Conservation (phyloP, 2,329 filamentous ascomycete species). For the Xenosphaeropsis pyriputrescens region DNA sequence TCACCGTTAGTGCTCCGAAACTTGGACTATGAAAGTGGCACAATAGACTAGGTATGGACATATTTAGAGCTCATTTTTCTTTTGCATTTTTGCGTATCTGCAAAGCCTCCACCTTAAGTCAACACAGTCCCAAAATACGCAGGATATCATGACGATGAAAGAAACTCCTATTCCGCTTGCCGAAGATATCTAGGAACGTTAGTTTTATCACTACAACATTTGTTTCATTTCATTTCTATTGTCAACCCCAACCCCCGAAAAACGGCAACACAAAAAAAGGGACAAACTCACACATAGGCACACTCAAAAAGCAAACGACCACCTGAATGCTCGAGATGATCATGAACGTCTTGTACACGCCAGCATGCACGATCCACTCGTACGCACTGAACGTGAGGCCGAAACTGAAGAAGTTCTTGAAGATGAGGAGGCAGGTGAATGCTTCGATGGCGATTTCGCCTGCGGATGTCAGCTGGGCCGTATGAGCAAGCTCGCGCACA, state of each 20-base stretch:
- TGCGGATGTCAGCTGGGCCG: constrained; percentile 15
- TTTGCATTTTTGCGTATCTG: too few relatives aligned
- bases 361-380: constrained; percentile 59
- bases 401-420: constrained; percentile 92
- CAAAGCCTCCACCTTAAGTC: too few relatives aligned
- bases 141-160: constrained; percentile 65
- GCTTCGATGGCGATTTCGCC: constrained; percentile 73
- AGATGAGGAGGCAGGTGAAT: constrained; percentile 80
- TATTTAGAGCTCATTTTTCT: too few relatives aligned
- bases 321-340: constrained; percentile 65
- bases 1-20: too few relatives aligned
- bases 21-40: too few relatives aligned
- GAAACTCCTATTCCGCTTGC: constrained; percentile 63
- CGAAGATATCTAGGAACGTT: constrained; percentile 48
- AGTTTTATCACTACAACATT: constrained; percentile 2
- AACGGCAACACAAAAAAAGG: background rate
- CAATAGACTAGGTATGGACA: too few relatives aligned
- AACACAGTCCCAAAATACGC: constrained; percentile 4
- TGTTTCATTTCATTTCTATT: background rate
- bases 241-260: too few relatives aligned
- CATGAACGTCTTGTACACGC: constrained; percentile 49
- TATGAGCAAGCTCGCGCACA: background rate
- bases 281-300: constrained; percentile 60
- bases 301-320: constrained; percentile 55
- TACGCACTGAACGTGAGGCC: constrained; percentile 73